These are phyloP conservation scores for Saccharomycopsis sp. DNA, from an alignment of 805 yeast species.

Conservation along the genomic window DNA sequence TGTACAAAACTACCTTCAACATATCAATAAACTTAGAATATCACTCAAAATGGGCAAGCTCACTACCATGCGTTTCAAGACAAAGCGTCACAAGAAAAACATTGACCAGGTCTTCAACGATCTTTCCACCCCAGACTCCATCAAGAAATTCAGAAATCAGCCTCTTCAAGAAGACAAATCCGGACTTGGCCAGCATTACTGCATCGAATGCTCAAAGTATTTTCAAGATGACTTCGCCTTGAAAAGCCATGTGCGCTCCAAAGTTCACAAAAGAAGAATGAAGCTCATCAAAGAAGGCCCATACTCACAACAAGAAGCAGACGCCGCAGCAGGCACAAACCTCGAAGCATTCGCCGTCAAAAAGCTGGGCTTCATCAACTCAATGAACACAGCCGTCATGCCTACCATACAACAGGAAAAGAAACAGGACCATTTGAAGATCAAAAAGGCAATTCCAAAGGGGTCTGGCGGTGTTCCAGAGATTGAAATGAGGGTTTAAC, in stretches of 20 bases:
- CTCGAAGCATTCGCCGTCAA: slow-evolving; percentile 30
- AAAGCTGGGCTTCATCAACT: slow-evolving; percentile 3
- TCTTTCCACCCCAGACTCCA: slow-evolving; percentile 53
- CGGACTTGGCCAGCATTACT: slow-evolving; percentile 91
- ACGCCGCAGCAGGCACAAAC: slow-evolving; percentile 82
- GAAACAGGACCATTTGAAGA: slow-evolving; percentile 10
- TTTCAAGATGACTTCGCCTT: slow-evolving; percentile 71
- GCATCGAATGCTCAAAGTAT: slow-evolving; percentile 90
- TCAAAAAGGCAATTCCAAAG: too few relatives aligned
- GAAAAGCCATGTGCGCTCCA: slow-evolving; percentile 62
- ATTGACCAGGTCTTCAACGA: slow-evolving; percentile 77
- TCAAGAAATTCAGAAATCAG: slow-evolving; percentile 63
- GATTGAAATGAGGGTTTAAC: too few relatives aligned
- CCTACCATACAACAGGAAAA: slow-evolving; percentile 10
- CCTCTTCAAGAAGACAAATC: slow-evolving; percentile 83
- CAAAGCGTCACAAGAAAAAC: slow-evolving; percentile 80
- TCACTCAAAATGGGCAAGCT: slow-evolving; percentile 96
- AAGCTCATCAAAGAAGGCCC: slow-evolving; percentile 70
- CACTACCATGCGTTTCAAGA: slow-evolving; percentile 78
- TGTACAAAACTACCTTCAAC: too few relatives aligned
- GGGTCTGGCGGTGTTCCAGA: too few relatives aligned
- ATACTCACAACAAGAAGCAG: slow-evolving; percentile 79
- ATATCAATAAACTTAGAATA: too few relatives aligned
- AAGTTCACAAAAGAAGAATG: slow-evolving; percentile 80
- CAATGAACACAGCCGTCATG: slow-evolving; percentile 2